phyloP scores from a whole-genome alignment of 2,329 filamentous ascomycete genomes.

The Ophiostoma sp. region DNA sequence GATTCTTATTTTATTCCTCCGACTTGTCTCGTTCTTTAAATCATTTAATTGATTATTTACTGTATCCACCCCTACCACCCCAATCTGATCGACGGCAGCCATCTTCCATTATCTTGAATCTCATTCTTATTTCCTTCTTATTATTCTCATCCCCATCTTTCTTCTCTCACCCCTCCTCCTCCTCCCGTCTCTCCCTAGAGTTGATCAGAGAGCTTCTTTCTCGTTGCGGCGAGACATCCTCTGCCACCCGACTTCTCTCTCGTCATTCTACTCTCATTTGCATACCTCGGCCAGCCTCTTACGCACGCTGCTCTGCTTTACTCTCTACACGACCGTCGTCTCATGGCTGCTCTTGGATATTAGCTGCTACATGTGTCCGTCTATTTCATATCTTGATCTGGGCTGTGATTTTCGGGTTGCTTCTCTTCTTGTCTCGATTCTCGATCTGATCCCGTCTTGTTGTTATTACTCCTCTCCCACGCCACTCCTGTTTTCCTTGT shows the following conservation, averaged over 20 bases:
- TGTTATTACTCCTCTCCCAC: neutral
- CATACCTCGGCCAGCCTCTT: neutral
- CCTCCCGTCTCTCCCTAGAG: neutral
- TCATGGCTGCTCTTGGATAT: neutral
- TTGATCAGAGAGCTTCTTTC: constrained; percentile 16
- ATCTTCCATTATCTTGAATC: constrained; percentile 2
- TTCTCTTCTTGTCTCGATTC: neutral
- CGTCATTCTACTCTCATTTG: neutral
- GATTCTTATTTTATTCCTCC: neutral
- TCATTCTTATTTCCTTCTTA: neutral
- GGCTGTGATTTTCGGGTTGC: neutral
- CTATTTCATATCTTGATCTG: neutral
- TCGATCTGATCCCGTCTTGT: neutral
- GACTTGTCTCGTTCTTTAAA: neutral
- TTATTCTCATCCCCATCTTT: constrained; percentile 16
- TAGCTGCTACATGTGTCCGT: neutral
- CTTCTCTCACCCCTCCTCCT: constrained; percentile 5
- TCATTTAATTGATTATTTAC: neutral
- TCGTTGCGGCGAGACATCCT: constrained; percentile 15
- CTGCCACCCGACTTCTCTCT: neutral
- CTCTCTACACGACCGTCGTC: constrained; percentile 1
- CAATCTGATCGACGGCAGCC: neutral
- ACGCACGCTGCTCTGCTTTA: neutral
- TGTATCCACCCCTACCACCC: neutral
- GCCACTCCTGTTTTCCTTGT: neutral